These are phyloP conservation scores for Eucalyptus victrix DNA, from an alignment of 345 rosid genomes.

Conservation along the genomic window DNA sequence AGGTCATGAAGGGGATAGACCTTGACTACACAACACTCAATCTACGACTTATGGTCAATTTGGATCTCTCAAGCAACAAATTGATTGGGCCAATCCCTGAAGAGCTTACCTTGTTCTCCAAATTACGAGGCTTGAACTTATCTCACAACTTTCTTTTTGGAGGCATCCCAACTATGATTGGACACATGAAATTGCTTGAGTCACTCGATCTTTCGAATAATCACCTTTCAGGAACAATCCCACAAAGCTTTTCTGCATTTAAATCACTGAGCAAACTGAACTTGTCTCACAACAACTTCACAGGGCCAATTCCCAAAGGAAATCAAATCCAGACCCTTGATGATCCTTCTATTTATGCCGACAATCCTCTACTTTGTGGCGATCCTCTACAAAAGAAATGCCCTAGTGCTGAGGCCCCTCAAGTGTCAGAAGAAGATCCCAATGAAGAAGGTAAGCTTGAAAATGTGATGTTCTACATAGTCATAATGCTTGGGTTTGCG, in stretches of 20 bases:
- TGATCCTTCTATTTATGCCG: not conserved
- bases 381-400: too few relatives aligned
- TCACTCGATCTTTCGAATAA: not conserved
- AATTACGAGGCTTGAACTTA: not conserved
- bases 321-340: not conserved
- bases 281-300: not conserved
- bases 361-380: too few relatives aligned
- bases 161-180: not conserved
- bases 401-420: too few relatives aligned
- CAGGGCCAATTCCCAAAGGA: not conserved
- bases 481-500: too few relatives aligned
- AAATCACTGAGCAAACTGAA: not conserved
- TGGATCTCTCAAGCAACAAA: conserved; percentile 11
- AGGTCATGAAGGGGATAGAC: not conserved
- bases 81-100: conserved; percentile 1
- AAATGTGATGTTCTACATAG: too few relatives aligned
- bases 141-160: not conserved
- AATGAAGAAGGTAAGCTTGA: too few relatives aligned
- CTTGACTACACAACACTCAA: not conserved
- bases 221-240: not conserved
- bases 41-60: not conserved
- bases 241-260: not conserved
- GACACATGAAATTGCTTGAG: not conserved
- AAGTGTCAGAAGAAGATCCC: too few relatives aligned
- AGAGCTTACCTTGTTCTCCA: not conserved